Conservation (phyloP, 805 yeast species). For the Saturnispora gosingensis region DNA sequence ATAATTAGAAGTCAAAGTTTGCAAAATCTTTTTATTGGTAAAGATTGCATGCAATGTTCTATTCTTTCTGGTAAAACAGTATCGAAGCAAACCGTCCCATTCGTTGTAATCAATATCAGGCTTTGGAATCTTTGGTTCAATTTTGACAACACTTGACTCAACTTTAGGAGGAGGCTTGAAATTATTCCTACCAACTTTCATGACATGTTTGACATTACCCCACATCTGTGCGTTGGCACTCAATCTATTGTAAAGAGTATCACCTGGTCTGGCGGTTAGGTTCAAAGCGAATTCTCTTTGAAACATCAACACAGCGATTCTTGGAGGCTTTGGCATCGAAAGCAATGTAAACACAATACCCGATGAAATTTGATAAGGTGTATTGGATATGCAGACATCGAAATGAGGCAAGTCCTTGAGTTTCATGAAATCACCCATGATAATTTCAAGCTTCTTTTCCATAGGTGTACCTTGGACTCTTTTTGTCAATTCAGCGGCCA, state of each 20-base stretch:
- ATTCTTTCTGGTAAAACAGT: slow-evolving; percentile 88
- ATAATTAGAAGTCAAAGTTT: slow-evolving; percentile 81
- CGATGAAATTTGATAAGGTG: slow-evolving; percentile 96
- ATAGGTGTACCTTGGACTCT: slow-evolving; percentile 96
- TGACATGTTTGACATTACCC: slow-evolving; percentile 97
- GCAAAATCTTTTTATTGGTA: slow-evolving; percentile 69
- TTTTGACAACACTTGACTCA: slow-evolving; percentile 90
- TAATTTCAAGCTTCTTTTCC: slow-evolving; percentile 82
- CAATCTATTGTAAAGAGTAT: slow-evolving; percentile 79
- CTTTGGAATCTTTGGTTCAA: slow-evolving; percentile 85
- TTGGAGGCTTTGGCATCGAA: slow-evolving; percentile 87
- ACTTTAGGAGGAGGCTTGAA: slow-evolving; percentile 98
- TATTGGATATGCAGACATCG: slow-evolving; percentile 92
- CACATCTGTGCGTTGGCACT: slow-evolving; percentile 99
- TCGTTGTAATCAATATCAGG: slow-evolving; percentile 92
- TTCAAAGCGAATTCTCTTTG: slow-evolving; percentile 96
- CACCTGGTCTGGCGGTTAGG: slow-evolving; percentile 94
- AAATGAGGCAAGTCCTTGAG: slow-evolving; percentile 81
- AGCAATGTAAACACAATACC: slow-evolving; percentile 90
- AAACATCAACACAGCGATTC: slow-evolving; percentile 93
- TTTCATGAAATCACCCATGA: slow-evolving; percentile 94
- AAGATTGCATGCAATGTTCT: slow-evolving; percentile 90
- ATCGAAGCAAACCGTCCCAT: slow-evolving; percentile 93
- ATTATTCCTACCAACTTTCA: slow-evolving; percentile 96
- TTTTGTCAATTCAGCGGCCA: slow-evolving; percentile 97